A percentile compares a stretch with the other conserved stretches of the same genome.
These are phyloP conservation scores for Lactifluus echinatus DNA, from an alignment of 768 basidiomycete genomes.

Conservation along the genomic window DNA sequence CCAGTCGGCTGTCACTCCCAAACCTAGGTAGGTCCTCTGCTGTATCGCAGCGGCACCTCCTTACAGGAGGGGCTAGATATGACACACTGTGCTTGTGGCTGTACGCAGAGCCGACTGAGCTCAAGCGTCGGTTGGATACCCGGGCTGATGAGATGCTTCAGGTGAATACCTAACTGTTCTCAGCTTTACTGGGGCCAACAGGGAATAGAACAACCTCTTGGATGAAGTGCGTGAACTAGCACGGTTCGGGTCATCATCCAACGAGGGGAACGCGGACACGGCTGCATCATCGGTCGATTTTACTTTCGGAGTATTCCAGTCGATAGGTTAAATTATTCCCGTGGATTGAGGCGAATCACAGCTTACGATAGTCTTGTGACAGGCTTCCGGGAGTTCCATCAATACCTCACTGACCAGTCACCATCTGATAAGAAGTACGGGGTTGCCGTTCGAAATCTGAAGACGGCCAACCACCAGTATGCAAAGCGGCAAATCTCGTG, in stretches of 20 bases:
- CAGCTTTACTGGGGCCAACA: conserved; percentile 4
- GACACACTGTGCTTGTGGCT: conserved; percentile 87
- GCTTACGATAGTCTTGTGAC: not conserved
- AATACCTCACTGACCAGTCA: conserved; percentile 44
- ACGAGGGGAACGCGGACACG: not conserved
- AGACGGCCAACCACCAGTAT: conserved; percentile 81
- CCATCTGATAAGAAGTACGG: conserved; percentile 33
- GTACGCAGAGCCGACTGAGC: conserved; percentile 54
- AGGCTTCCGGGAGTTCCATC: conserved; percentile 91
- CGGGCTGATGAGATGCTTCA: conserved; percentile 88
- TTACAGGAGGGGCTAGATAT: conserved; percentile 43
- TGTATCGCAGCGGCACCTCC: conserved; percentile 2
- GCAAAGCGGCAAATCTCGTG: conserved; percentile 87
- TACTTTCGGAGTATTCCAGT: conserved; percentile 85
- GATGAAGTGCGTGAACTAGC: conserved; percentile 62
- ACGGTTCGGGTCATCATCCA: conserved; percentile 18
- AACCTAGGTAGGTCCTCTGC: conserved; percentile 41
- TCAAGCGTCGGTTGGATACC: conserved; percentile 62
- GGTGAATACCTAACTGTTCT: conserved; percentile 36
- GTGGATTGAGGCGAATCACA: not conserved
- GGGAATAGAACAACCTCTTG: conserved; percentile 47
- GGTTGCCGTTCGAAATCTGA: conserved; percentile 68
- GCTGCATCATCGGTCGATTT: conserved; percentile 36
- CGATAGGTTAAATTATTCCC: conserved; percentile 80
- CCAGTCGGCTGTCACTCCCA: conserved; percentile 39